phyloP scores from a whole-genome alignment of 2,329 filamentous ascomycete genomes.

The Rugonectria rugulosa region DNA sequence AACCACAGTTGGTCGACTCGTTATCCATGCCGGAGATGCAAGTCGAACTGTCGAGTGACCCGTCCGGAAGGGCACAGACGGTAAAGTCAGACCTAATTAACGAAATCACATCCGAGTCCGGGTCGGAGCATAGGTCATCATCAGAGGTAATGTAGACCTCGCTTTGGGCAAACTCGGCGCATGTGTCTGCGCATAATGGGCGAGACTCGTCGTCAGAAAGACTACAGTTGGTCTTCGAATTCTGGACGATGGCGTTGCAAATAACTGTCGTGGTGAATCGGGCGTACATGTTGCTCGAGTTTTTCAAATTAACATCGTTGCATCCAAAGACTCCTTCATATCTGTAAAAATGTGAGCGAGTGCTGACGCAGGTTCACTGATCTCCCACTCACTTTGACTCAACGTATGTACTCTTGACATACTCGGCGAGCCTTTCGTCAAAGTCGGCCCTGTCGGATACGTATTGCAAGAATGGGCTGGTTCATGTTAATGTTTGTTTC shows the following conservation, averaged over 20 bases:
- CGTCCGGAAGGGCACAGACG: conserved; percentile 83
- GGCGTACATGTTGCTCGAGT: conserved; percentile 85
- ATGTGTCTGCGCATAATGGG: conserved; percentile 89
- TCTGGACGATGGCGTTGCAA: conserved; percentile 94
- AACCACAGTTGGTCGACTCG: conserved; percentile 89
- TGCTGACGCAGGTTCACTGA: background rate
- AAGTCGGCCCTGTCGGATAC: conserved; percentile 81
- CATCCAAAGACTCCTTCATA: conserved; percentile 86
- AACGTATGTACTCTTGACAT: conserved; percentile 78
- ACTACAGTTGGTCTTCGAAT: conserved; percentile 75
- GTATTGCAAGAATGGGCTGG: conserved; percentile 82
- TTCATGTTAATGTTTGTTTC: conserved; percentile 22
- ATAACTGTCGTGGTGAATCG: conserved; percentile 91
- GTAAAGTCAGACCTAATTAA: conserved; percentile 93
- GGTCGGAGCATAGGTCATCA: conserved; percentile 72
- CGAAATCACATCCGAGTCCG: conserved; percentile 69
- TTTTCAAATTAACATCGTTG: conserved; percentile 75
- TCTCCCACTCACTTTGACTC: conserved; percentile 71
- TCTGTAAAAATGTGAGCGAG: conserved; percentile 56
- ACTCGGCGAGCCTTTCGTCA: conserved; percentile 75
- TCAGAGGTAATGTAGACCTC: conserved; percentile 86
- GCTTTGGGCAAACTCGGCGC: conserved; percentile 85
- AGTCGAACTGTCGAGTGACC: conserved; percentile 73
- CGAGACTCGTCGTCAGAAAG: conserved; percentile 69
- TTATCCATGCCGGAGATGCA: conserved; percentile 83